These are phyloP conservation scores for Taxillus chinensis DNA, from an alignment of 164 flowering plant genomes.

Conservation along the genomic window DNA sequence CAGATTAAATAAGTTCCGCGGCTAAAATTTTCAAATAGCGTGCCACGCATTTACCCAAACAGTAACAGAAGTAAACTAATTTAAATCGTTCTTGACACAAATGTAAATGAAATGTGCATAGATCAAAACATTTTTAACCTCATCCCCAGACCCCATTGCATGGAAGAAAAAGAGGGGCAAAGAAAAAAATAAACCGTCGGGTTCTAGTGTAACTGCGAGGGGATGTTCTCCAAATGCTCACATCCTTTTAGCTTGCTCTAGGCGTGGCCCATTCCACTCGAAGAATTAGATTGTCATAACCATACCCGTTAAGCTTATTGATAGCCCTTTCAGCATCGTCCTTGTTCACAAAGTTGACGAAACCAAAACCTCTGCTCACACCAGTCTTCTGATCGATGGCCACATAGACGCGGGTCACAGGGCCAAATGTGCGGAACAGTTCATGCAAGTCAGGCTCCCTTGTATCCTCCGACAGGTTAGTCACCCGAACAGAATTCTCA, in stretches of 20 bases:
- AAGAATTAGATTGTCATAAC: constrained; percentile 73
- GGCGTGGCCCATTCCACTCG: constrained; percentile 65
- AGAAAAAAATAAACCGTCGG: no score
- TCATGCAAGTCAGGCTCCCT: constrained; percentile 49
- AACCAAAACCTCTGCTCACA: constrained; percentile 45
- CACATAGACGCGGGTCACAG: constrained; percentile 40
- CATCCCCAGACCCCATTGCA: no score
- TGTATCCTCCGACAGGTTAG: constrained; percentile 51
- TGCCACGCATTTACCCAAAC: no score
- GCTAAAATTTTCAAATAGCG: no score
- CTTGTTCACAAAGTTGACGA: constrained; percentile 40
- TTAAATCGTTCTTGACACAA: no score
- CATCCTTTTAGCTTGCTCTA: constrained; percentile 24
- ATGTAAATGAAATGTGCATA: no score
- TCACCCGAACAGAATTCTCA: constrained; percentile 50
- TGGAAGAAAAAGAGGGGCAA: no score
- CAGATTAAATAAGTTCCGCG: no score
- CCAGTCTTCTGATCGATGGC: constrained; percentile 43
- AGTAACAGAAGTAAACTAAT: no score
- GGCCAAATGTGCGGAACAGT: constrained; percentile 49
- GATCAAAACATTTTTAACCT: no score
- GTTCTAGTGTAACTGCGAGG: no score
- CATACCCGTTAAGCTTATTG: constrained; percentile 61
- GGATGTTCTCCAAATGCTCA: no score
- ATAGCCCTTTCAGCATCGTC: constrained; percentile 64